phyloP scores from a whole-genome alignment of 208 protist genomes.

The Plasmodiophora brassicae region DNA sequence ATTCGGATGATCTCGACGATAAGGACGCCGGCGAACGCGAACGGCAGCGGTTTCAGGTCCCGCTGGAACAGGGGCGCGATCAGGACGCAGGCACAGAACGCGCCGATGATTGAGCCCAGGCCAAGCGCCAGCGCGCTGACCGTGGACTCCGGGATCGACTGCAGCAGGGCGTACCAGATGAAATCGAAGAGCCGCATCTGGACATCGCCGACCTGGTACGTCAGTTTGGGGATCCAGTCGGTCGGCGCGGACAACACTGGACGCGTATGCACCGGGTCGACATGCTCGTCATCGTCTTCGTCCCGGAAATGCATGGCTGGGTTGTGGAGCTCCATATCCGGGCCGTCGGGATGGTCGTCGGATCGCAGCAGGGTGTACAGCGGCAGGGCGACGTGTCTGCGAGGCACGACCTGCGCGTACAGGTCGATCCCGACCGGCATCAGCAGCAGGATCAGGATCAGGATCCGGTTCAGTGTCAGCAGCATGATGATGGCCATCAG shows the following conservation, averaged over 20 bases:
- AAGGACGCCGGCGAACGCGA: background rate
- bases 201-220: background rate
- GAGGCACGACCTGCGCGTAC: background rate
- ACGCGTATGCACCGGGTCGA: background rate
- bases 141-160: background rate
- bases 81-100: background rate
- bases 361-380: background rate
- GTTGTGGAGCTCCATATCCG: constrained; percentile 5
- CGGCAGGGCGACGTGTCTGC: background rate
- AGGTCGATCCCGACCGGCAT: background rate
- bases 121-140: background rate
- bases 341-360: constrained; percentile 14
- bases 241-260: background rate
- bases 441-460: background rate
- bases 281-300: background rate
- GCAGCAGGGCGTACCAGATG: background rate
- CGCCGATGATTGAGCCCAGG: background rate
- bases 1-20: background rate
- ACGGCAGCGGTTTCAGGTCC: background rate
- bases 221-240: background rate
- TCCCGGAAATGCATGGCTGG: background rate
- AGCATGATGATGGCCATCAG: constrained; percentile 12
- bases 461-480: background rate
- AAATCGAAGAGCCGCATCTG: constrained; percentile 11
- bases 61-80: background rate